Evolutionary conservation across 768 basidiomycete species (phyloP), one percentile per base, ranked within the genome.

Genomic region (Tricholoma furcatifolium): DNA sequence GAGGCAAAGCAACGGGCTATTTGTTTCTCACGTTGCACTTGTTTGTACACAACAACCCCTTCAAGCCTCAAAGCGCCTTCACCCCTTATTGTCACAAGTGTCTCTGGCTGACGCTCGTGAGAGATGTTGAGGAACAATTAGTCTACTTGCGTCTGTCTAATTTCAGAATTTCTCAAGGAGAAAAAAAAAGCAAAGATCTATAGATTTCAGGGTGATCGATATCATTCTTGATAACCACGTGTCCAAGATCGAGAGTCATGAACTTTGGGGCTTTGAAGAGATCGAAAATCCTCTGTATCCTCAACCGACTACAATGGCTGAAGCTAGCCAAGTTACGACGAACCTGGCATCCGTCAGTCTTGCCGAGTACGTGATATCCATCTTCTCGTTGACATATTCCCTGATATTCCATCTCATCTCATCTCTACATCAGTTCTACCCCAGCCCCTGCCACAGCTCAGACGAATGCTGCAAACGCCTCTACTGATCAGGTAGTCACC

Each of bases 401-500:
- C 43, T 43, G 42, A 43, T 24, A 20, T 24, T 43, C 27, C 27
- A 27, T 43, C 18, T 27, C 27, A 30, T 31, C 15, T 31, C 39
- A 27, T 27, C 15, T 27, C 40, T 50, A 34, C 32, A 21, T 21
- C 38, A 39, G 34, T 38, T 30, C 43, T 5, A 17, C 49, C 20
- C 42, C 46, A 43, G 27, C 40, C 31, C 34, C 50, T 7, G 48
- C 50, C 8, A 20, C 24, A 18, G 44, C 38, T 23, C 50, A 53
- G 12, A 20, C 24, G 15, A 41, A 31, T 31, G 15, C 47, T 34
- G 36, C 42, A 50, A 38, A 9, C n/a, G 9, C 49, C 35, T 39
- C 55, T 7, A 71, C 76, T 47, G 78, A 75, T 44, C 95, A 98
- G 68, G 78, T 93, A 48, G 87, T 99, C 41, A 98, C 97, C 0